These are phyloP conservation scores for Colletotrichum lini DNA, from an alignment of 2,329 filamentous ascomycete genomes.

Conservation along the genomic window DNA sequence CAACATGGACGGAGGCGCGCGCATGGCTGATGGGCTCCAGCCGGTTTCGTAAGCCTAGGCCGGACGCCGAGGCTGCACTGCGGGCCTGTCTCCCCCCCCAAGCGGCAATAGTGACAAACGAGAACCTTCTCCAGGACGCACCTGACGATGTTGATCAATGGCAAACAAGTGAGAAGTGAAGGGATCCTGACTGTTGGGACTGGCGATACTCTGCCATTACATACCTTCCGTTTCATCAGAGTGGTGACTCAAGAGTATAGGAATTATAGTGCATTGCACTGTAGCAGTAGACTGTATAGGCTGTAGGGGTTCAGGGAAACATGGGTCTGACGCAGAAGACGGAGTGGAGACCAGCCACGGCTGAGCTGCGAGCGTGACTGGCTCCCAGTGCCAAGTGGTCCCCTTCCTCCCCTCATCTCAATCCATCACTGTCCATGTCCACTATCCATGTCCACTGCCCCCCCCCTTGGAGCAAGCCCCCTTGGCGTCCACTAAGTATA, in stretches of 20 bases:
- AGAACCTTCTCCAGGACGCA: background rate
- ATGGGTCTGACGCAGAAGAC: slow-evolving; percentile 11
- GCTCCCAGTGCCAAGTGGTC: slow-evolving; percentile 8
- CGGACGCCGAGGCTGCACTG: background rate
- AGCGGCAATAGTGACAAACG: slow-evolving; percentile 1
- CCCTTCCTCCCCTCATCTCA: background rate
- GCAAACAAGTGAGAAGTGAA: background rate
- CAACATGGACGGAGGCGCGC: slow-evolving; percentile 6
- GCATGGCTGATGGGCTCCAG: slow-evolving; percentile 21
- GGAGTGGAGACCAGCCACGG: slow-evolving; percentile 30
- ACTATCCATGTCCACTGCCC: background rate
- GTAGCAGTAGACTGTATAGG: too few relatives aligned
- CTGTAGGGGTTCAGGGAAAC: background rate
- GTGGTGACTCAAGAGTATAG: background rate
- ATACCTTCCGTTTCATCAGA: background rate
- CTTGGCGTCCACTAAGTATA: slow-evolving; percentile 2
- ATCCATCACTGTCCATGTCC: background rate
- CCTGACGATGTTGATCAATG: slow-evolving; percentile 10
- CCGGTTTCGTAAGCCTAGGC: slow-evolving; percentile 36
- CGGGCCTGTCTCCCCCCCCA: too few relatives aligned
- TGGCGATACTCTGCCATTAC: background rate
- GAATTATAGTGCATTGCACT: background rate
- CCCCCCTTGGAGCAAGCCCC: slow-evolving; percentile 2
- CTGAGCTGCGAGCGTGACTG: slow-evolving; percentile 25
- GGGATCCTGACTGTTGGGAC: background rate